Percentiles rank a stretch among this genome's conserved stretches.
Conservation (phyloP, 139 green algal genomes). For the Coccomyxa sp. region DNA sequence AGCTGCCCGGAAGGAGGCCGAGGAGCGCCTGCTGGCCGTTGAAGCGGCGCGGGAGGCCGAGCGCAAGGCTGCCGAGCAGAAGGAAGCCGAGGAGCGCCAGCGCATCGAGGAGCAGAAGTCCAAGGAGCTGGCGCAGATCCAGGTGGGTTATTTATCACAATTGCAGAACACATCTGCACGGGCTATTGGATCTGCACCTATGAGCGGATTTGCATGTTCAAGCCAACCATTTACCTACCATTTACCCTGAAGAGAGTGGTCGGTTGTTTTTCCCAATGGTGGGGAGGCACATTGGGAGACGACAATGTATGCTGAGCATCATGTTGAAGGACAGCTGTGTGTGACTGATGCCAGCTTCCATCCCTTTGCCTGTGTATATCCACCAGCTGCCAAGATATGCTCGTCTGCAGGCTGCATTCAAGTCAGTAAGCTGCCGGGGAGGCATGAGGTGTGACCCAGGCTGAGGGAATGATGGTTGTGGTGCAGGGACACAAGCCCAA, state of each 20-base stretch:
- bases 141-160: neutral
- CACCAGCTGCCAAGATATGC: neutral
- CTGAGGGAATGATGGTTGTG: neutral
- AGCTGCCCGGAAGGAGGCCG: constrained; percentile 1
- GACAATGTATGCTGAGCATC: neutral
- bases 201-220: neutral
- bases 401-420: neutral
- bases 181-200: neutral
- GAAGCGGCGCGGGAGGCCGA: neutral
- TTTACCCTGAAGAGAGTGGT: neutral
- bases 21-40: constrained; percentile 4
- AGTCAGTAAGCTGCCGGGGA: no score
- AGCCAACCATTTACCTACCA: neutral
- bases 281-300: no score
- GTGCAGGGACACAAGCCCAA: neutral
- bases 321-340: neutral
- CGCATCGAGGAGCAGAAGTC: neutral
- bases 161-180: neutral
- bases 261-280: no score
- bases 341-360: neutral
- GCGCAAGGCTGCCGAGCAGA: neutral
- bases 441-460: neutral
- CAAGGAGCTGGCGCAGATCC: neutral
- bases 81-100: neutral
- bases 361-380: neutral